Conservation (phyloP, 2,329 filamentous ascomycete species). For the Penicillium rolfsii region DNA sequence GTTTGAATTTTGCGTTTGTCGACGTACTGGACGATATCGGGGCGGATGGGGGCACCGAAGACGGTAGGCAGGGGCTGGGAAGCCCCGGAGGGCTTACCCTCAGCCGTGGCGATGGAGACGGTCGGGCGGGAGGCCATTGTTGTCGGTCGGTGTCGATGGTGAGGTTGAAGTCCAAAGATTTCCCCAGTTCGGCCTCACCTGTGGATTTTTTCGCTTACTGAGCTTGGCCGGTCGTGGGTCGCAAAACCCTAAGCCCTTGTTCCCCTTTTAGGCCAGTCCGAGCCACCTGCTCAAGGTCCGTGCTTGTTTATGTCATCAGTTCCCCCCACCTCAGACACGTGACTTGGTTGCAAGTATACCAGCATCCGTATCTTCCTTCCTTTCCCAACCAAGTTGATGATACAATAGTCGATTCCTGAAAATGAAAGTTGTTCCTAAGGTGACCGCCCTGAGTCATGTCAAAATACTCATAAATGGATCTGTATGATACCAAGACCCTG, state of each 20-base stretch:
- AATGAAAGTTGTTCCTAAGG: no score
- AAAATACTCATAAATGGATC: no score
- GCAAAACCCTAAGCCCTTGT: conserved; percentile 43
- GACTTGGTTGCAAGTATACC: not conserved
- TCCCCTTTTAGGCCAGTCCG: conserved; percentile 17
- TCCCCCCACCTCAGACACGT: conserved; percentile 1
- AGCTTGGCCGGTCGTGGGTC: conserved; percentile 32
- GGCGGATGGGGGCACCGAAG: conserved; percentile 96
- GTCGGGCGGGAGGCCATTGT: conserved; percentile 96
- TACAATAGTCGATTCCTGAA: no score
- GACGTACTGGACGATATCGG: conserved; percentile 93
- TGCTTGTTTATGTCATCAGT: conserved; percentile 7
- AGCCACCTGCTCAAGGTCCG: not conserved
- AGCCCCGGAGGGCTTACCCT: conserved; percentile 87
- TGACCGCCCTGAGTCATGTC: no score
- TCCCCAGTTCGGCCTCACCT: conserved; percentile 33
- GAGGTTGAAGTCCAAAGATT: conserved; percentile 44
- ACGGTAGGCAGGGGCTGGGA: conserved; percentile 93
- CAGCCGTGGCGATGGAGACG: conserved; percentile 94
- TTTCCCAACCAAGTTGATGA: not conserved
- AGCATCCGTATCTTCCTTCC: not conserved
- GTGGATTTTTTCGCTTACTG: conserved; percentile 52
- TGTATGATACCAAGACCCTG: not conserved
- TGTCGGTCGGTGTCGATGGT: conserved; percentile 47
- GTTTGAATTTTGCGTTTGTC: conserved; percentile 21